Evolutionary conservation across 2,329 filamentous ascomycete species (phyloP).

Genomic region (Periconia sp.): DNA sequence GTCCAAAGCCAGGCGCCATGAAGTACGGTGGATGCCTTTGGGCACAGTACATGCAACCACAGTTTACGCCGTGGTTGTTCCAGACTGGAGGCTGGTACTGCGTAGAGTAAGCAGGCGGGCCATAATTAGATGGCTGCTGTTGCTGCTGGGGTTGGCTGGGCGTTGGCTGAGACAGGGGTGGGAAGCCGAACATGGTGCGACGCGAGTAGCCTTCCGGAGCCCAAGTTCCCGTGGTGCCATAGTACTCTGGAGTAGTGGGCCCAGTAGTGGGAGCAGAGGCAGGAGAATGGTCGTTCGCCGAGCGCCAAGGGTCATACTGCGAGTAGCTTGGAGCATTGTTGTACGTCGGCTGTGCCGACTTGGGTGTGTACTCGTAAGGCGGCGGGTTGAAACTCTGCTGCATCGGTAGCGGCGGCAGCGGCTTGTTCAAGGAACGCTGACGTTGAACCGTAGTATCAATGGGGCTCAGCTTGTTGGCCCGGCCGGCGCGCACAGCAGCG

Average conservation of each 20-base stretch:
- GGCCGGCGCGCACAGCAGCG: conserved; percentile 48
- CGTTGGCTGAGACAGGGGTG: conserved; percentile 43
- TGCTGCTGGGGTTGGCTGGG: conserved; percentile 51
- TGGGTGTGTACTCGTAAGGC: conserved; percentile 42
- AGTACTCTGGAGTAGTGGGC: conserved; percentile 61
- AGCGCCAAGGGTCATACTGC: conserved; percentile 51
- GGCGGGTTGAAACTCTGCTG: conserved; percentile 47
- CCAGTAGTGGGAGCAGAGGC: conserved; percentile 61
- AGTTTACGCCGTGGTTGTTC: conserved; percentile 45
- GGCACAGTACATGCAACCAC: conserved; percentile 46
- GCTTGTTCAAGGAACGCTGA: conserved; percentile 56
- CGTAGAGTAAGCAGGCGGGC: conserved; percentile 38
- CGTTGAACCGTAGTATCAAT: conserved; percentile 70
- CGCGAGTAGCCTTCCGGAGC: conserved; percentile 53
- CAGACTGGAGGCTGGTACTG: conserved; percentile 45
- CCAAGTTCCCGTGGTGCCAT: conserved; percentile 55
- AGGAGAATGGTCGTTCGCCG: conserved; percentile 55
- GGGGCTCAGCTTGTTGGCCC: conserved; percentile 59
- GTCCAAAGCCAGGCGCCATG: conserved; percentile 46
- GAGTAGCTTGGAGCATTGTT: conserved; percentile 38
- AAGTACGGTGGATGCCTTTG: conserved; percentile 47
- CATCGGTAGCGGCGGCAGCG: conserved; percentile 46
- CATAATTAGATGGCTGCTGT: conserved; percentile 40
- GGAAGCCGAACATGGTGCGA: conserved; percentile 51
- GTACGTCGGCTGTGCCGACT: conserved; percentile 47